These are phyloP conservation scores for Termitomyces sp. DNA, from an alignment of 768 basidiomycete genomes.

Conservation along the genomic window DNA sequence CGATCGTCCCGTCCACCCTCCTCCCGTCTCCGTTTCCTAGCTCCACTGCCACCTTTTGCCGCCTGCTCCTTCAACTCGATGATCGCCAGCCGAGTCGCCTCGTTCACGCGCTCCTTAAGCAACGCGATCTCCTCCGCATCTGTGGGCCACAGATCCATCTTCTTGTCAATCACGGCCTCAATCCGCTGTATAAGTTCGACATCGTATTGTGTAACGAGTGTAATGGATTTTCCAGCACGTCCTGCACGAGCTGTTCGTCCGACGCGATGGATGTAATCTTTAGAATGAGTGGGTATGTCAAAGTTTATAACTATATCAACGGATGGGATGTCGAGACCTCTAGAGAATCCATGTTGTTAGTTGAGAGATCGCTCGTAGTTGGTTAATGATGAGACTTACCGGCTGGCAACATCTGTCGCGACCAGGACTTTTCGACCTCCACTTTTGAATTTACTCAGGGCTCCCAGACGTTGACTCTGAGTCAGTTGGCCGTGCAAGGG, in stretches of 20 bases:
- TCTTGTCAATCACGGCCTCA: slow-evolving; percentile 86
- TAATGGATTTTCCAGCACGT: slow-evolving; percentile 93
- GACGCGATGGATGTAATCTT: slow-evolving; percentile 98
- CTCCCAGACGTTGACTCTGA: slow-evolving; percentile 90
- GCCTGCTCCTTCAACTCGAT: slow-evolving; percentile 79
- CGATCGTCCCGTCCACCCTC: slow-evolving; percentile 57
- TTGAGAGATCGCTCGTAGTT: not conserved
- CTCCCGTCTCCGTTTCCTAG: slow-evolving; percentile 39
- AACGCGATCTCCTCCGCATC: slow-evolving; percentile 87
- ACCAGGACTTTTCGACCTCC: slow-evolving; percentile 90
- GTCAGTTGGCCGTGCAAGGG: slow-evolving; percentile 94
- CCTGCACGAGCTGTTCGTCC: slow-evolving; percentile 97
- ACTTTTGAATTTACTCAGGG: slow-evolving; percentile 91
- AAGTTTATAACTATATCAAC: slow-evolving; percentile 98
- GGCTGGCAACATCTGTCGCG: slow-evolving; percentile 94
- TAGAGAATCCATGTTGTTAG: slow-evolving; percentile 18
- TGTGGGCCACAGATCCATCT: slow-evolving; percentile 83
- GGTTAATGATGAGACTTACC: slow-evolving; percentile 41
- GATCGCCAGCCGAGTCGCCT: slow-evolving; percentile 74
- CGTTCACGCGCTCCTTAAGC: slow-evolving; percentile 82
- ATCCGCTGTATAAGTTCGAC: slow-evolving; percentile 95
- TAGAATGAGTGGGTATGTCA: slow-evolving; percentile 95
- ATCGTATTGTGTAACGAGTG: slow-evolving; percentile 98
- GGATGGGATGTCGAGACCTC: slow-evolving; percentile 91
- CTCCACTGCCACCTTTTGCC: slow-evolving; percentile 29